Evolutionary conservation across 2,329 filamentous ascomycete species (phyloP).

Genomic region (Grosmannia penicillata): DNA sequence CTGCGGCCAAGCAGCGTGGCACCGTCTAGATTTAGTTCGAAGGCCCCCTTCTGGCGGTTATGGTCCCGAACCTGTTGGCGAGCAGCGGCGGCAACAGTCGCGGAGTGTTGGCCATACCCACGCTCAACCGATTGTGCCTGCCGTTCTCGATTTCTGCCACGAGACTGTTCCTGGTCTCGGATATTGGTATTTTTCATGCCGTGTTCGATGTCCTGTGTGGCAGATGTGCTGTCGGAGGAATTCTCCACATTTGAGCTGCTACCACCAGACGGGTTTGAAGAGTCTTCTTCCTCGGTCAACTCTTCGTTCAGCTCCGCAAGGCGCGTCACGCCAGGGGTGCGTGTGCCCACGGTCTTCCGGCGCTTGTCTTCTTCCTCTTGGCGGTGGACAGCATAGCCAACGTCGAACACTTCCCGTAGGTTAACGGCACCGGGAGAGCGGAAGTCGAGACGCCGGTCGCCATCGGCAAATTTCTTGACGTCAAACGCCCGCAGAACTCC

Average conservation of each 20-base stretch:
- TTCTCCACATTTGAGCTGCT: constrained; percentile 24
- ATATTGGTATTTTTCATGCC: constrained; percentile 77
- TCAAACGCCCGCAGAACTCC: constrained; percentile 41
- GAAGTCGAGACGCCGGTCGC: constrained; percentile 72
- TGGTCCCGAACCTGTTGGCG: constrained; percentile 60
- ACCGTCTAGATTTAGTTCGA: constrained; percentile 84
- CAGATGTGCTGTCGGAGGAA: constrained; percentile 19
- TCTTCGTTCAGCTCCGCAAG: constrained; percentile 58
- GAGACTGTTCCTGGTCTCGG: constrained; percentile 39
- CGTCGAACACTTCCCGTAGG: constrained; percentile 91
- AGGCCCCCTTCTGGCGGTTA: constrained; percentile 60
- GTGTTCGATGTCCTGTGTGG: constrained; percentile 62
- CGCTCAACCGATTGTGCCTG: constrained; percentile 25
- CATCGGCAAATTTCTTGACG: constrained; percentile 33
- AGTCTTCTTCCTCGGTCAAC: constrained; percentile 45
- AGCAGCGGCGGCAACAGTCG: constrained; percentile 69
- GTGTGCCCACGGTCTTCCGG: constrained; percentile 67
- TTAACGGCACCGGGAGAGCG: constrained; percentile 90
- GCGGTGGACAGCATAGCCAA: constrained; percentile 92
- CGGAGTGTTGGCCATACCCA: constrained; percentile 82
- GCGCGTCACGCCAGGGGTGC: constrained; percentile 38
- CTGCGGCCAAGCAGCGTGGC: constrained; percentile 73
- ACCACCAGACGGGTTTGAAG: constrained; percentile 9
- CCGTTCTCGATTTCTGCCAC: constrained; percentile 35
- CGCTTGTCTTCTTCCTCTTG: constrained; percentile 94